A percentile compares a stretch with the other conserved stretches of the same genome.
Conservation (phyloP, 2,329 filamentous ascomycete genomes). For the Magnaporthiopsis incrustans region DNA sequence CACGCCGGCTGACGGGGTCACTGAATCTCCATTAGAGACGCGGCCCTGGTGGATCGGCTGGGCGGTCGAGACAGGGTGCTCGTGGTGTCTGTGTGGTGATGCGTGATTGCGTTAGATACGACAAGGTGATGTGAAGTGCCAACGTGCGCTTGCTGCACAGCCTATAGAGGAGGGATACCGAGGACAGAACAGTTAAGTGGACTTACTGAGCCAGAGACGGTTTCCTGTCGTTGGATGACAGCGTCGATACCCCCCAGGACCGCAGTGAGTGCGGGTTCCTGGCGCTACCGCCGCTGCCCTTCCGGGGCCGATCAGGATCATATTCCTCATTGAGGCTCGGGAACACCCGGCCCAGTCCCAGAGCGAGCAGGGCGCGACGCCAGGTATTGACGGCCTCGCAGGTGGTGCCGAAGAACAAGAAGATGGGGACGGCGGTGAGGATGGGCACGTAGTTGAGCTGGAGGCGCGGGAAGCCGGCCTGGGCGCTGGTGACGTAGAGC, state of each 20-base stretch:
- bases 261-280: constrained; percentile 1
- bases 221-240: background rate
- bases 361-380: constrained; percentile 26
- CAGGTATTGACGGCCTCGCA: constrained; percentile 44
- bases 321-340: constrained; percentile 28
- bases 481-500: constrained; percentile 33
- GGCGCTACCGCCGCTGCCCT: constrained; percentile 2
- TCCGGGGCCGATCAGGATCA: constrained; percentile 14
- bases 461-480: constrained; percentile 29
- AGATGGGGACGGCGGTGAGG: constrained; percentile 37
- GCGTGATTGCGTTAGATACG: background rate
- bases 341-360: constrained; percentile 37
- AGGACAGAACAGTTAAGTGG: background rate
- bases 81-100: background rate
- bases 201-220: background rate
- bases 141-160: background rate
- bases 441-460: constrained; percentile 43
- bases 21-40: background rate
- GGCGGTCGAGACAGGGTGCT: background rate
- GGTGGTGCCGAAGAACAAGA: constrained; percentile 49
- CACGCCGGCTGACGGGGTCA: background rate
- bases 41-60: background rate
- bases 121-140: background rate
- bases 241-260: constrained; percentile 1
- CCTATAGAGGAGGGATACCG: background rate